Base-by-base conservation (phyloP, 768 basidiomycete species). In the Serendipita sp. region DNA sequence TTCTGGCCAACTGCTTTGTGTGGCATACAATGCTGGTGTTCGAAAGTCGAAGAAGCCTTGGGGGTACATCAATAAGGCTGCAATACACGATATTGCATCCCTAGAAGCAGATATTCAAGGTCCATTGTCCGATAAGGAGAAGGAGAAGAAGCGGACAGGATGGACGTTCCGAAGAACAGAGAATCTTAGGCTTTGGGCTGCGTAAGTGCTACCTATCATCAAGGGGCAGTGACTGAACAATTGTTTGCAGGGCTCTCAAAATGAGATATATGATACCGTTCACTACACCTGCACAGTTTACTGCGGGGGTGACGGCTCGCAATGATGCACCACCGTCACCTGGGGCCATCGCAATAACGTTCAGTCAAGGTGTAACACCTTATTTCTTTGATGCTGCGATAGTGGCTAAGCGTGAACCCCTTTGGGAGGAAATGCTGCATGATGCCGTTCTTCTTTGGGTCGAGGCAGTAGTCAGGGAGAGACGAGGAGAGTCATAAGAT, bases 101-200 rank as follows among this genome's bases (percentile, higher is more conserved):
- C 80, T 90, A 15, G 88, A 89, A 71, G 75, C 74, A 64, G 78
- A 79, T 0, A 76, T 76, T 4, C 74, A 11, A 73, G 71, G 23
- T 69, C 68, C 0, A 70, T 68, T 30, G 46, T 51, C 41, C 16
- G 23, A 30, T 71, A 72, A 5, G 71, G 65, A 30, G 79, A 80
- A 76, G 52, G 72, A 72, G 3, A 82, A 79, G 74, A 46, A n/a
- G 23, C 80, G 78, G 66, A 68, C 67, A 3, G 83, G 85, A 0
- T 91, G 89, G 86, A 91, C 91, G 18, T 94, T 91, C 72, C 76
- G 92, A 66, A 75, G 91, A 65, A 88, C 84, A 1, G 92, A 94
- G 73, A 95, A 94, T 71, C 74, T 95, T 34, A 78, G 89, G 30
- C 72, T 91, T 23, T 94, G 89, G 86, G 85, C 83, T 48, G 91